Conservation (phyloP, 345 rosid genomes). For the Gossypioides kirkii region DNA sequence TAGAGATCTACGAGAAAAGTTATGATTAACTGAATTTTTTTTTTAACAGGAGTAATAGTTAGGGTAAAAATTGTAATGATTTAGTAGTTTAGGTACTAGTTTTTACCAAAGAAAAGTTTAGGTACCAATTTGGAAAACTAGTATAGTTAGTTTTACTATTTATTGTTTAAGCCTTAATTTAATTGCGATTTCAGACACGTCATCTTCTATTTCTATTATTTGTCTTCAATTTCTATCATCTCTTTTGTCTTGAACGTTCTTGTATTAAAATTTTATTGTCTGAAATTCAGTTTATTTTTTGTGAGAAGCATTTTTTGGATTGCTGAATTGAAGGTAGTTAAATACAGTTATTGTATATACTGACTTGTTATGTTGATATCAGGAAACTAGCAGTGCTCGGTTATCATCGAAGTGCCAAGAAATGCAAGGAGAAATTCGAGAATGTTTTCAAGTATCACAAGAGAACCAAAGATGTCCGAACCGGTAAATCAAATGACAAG, state of each 20-base stretch:
- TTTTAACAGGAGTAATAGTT: no score
- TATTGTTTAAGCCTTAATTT: no score
- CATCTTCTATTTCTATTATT: background rate
- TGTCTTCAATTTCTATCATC: background rate
- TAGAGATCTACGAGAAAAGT: no score
- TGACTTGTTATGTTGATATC: conserved; percentile 3
- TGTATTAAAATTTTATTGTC: background rate
- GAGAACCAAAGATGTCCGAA: conserved; percentile 76
- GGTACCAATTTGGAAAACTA: no score
- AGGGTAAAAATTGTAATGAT: no score
- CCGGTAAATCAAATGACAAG: conserved; percentile 62
- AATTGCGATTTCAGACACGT: no score
- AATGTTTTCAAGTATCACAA: conserved; percentile 87
- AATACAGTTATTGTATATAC: no score
- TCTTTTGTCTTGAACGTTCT: background rate
- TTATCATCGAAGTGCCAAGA: conserved; percentile 66
- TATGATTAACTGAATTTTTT: no score
- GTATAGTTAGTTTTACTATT: no score
- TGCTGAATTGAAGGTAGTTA: conserved; percentile 3
- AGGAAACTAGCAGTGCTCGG: conserved; percentile 82
- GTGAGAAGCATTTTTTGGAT: background rate
- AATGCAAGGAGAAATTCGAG: conserved; percentile 93
- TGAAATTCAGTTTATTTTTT: conserved; percentile 19
- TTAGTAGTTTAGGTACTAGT: no score
- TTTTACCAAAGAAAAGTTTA: no score